phyloP scores from a whole-genome alignment of 805 yeast genomes.

The Starmerella floris region DNA sequence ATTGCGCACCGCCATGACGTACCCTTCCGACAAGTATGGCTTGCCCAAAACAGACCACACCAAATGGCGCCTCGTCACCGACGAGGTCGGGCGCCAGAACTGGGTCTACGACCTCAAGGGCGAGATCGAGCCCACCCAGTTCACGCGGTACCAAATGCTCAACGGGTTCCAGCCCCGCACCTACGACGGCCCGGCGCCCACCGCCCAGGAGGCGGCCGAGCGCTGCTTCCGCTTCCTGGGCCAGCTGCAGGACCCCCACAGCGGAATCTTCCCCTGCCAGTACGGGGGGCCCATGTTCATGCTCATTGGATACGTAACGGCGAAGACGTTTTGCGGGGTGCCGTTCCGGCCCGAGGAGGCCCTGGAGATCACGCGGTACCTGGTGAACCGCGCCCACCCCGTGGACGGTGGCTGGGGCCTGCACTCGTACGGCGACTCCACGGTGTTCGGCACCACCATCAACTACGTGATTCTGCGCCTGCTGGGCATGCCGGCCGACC shows the following conservation, averaged over 20 bases:
- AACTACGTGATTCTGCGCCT: constrained; percentile 74
- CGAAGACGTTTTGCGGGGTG: constrained; percentile 54
- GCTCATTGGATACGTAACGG: constrained; percentile 76
- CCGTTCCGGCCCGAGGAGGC: constrained; percentile 53
- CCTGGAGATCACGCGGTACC: constrained; percentile 65
- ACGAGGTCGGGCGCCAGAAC: constrained; percentile 59
- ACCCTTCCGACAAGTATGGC: constrained; percentile 53
- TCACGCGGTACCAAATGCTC: constrained; percentile 24
- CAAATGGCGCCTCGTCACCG: constrained; percentile 63
- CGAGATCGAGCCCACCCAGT: constrained; percentile 29
- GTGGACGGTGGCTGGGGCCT: constrained; percentile 99
- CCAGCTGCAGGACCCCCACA: constrained; percentile 53
- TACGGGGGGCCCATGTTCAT: constrained; percentile 98
- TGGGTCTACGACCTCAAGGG: constrained; percentile 51
- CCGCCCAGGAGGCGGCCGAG: constrained; percentile 36
- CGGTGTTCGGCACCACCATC: constrained; percentile 86
- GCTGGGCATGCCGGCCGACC: constrained; percentile 59
- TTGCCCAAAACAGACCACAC: constrained; percentile 53
- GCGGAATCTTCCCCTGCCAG: constrained; percentile 84
- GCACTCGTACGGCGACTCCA: constrained; percentile 80
- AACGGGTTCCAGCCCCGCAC: constrained; percentile 12
- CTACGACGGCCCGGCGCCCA: constrained; percentile 20
- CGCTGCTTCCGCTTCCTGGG: constrained; percentile 63
- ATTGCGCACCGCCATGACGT: constrained; percentile 6
- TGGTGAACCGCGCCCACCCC: constrained; percentile 87